Evolutionary conservation across 148 eudicot species (phyloP), one percentile per base, ranked within the genome.

Genomic region (Cornus controversa): DNA sequence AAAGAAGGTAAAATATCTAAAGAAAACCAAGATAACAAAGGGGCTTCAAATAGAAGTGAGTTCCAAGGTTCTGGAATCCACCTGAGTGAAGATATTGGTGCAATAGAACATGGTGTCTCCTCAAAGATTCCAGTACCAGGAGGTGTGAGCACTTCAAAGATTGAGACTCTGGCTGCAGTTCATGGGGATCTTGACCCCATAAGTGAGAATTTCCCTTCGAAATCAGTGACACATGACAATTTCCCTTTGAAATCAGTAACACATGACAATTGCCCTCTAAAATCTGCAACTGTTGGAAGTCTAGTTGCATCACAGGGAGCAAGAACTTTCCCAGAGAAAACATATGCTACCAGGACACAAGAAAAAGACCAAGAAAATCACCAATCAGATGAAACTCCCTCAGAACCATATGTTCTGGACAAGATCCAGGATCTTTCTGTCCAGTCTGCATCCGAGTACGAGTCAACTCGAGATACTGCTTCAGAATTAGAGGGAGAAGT

Each of bases 1-100:
- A 89, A 85, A 78, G 82, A 73, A 82, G 84, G 66, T 40, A 83
- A 85, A 73, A 79, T 83, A 58, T 47, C 76, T 62, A 77, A 80
- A 22, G 78, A 45, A 72, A 83, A 78, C 72, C 73, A 83, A 80
- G 82, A 74, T n/a, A 75, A 68, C 28, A 78, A 86, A 84, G 77
- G 75, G 29, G 62, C 72, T 16, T 73, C 71, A 62, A 83, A 74
- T 62, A 70, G 47, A 67, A 83, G 60, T 47, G 85, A 75, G 68
- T 47, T 72, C 64, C 83, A 83, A 71, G 80, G 75, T 81, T 82
- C 82, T 76, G 75, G 58, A 66, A 71, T 67, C 63, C 77, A 78
- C 64, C 58, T 47, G 60, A 79, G 11, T 77, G 78, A 71, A 76
- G 67, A 64, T 67, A 77, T 67, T 70, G 79, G 65, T 71, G 78